A percentile compares a stretch with the other conserved stretches of the same genome.
phyloP scores from a whole-genome alignment of 768 basidiomycete species.

The Tylopilus sp. region DNA sequence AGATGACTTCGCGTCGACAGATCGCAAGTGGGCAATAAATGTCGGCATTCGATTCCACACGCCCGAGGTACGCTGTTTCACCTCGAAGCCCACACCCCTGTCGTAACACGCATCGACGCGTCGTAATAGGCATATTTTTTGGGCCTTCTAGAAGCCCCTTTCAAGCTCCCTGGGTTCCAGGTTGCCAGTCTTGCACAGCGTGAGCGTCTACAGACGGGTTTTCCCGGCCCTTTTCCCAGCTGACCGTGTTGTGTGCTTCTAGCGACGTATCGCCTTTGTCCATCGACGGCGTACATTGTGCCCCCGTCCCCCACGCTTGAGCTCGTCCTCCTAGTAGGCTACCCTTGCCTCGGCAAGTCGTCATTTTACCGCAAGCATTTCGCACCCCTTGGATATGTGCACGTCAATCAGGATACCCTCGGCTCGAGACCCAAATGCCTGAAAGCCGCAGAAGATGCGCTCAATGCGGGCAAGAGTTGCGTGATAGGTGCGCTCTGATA shows the following conservation, averaged over 20 bases:
- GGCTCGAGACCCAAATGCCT: constrained; percentile 75
- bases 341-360: constrained; percentile 74
- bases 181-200: constrained; percentile 43
- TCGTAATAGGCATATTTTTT: constrained; percentile 79
- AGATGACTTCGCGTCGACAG: constrained; percentile 75
- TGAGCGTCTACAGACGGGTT: constrained; percentile 13
- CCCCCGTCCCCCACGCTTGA: constrained; percentile 29
- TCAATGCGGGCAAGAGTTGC: constrained; percentile 58
- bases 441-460: constrained; percentile 51
- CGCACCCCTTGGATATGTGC: constrained; percentile 60
- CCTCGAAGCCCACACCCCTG: too few relatives aligned
- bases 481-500: constrained; percentile 62
- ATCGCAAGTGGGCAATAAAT: constrained; percentile 84
- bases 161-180: constrained; percentile 64
- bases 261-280: constrained; percentile 39
- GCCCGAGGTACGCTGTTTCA: constrained; percentile 59
- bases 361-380: constrained; percentile 76
- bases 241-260: not conserved
- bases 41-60: constrained; percentile 71
- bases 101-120: not conserved
- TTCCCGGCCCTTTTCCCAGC: not conserved
- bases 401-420: constrained; percentile 86
- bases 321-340: constrained; percentile 60
- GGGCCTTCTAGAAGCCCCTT: constrained; percentile 39
- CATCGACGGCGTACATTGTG: constrained; percentile 17